These are phyloP conservation scores for Blastobotrys serpentis DNA, from an alignment of 1,139 yeast genomes.

Conservation along the genomic window DNA sequence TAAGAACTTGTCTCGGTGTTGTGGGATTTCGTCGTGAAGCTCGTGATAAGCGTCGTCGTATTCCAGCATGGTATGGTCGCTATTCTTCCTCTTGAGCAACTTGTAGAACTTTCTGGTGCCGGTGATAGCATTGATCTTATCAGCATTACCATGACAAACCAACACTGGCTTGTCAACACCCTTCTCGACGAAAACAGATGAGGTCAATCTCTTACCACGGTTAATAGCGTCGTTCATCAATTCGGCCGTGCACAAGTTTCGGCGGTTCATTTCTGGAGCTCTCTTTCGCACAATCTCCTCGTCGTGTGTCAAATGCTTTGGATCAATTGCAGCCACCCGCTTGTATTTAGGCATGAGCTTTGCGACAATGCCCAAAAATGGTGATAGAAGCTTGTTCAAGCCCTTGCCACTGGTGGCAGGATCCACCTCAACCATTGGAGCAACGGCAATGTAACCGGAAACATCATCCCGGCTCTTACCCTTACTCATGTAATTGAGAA, in stretches of 20 bases:
- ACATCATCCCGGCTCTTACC: constrained; percentile 60
- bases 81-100: constrained; percentile 36
- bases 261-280: constrained; percentile 32
- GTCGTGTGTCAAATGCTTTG: constrained; percentile 58
- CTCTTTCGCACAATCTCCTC: constrained; percentile 31
- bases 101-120: constrained; percentile 52
- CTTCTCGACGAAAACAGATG: constrained; percentile 44
- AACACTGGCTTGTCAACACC: constrained; percentile 50
- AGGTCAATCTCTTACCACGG: constrained; percentile 56
- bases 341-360: constrained; percentile 52
- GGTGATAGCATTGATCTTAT: constrained; percentile 54
- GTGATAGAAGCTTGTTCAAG: constrained; percentile 52
- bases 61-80: constrained; percentile 39
- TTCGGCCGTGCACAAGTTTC: constrained; percentile 49
- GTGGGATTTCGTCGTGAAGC: constrained; percentile 45
- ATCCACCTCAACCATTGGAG: constrained; percentile 67
- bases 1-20: constrained; percentile 40
- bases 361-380: constrained; percentile 50
- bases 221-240: constrained; percentile 63
- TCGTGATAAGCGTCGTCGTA: constrained; percentile 41
- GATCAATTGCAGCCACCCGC: constrained; percentile 56
- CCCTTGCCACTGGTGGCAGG: constrained; percentile 42
- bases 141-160: constrained; percentile 54
- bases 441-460: constrained; percentile 57
- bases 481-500: constrained; percentile 65